Conservation (phyloP, 2,329 filamentous ascomycete species). For the Seiridium unicorne region DNA sequence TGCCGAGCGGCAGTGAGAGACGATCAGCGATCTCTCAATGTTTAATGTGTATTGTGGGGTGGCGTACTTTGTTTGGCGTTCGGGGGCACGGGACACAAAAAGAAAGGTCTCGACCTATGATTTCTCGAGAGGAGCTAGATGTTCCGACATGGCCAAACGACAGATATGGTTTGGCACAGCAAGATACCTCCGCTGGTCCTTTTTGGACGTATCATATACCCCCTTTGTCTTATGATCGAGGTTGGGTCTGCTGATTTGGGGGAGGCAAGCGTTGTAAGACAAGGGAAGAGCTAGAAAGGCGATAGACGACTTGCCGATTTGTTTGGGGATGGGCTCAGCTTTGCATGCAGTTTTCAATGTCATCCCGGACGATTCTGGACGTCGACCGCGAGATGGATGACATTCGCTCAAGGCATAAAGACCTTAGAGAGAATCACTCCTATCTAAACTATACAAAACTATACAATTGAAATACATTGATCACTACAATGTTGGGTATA, state of each 20-base stretch:
- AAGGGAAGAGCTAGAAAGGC: not conserved
- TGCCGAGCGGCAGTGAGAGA: not conserved
- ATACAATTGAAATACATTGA: not conserved
- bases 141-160: not conserved
- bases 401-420: slow-evolving; percentile 2
- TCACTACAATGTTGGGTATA: no score
- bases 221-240: slow-evolving; percentile 1
- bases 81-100: not conserved
- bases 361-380: not conserved
- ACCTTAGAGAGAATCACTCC: slow-evolving; percentile 9
- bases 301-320: not conserved
- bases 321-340: not conserved
- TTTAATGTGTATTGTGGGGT: slow-evolving; percentile 7
- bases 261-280: not conserved
- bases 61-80: not conserved
- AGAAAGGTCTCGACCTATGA: not conserved
- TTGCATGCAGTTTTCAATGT: not conserved
- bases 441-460: not conserved
- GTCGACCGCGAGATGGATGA: not conserved
- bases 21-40: slow-evolving; percentile 1
- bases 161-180: not conserved
- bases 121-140: not conserved
- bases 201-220: not conserved
- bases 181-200: not conserved
- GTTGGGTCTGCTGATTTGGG: not conserved